Base-by-base conservation (phyloP, 2,329 filamentous ascomycete genomes). In the Fusarium veterinarium region DNA sequence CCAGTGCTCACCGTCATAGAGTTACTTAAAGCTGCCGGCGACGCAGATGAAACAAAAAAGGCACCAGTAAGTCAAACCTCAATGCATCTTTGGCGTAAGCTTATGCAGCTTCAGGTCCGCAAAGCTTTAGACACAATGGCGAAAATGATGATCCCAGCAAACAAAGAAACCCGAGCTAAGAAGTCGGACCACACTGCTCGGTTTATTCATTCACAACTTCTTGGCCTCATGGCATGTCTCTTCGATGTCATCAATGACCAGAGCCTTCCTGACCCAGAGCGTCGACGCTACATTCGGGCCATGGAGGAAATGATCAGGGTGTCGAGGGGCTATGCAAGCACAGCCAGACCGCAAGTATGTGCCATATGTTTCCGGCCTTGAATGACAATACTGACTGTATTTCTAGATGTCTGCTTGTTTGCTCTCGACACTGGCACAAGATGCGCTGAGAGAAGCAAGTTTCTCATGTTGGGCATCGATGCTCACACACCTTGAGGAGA, bases 301-400 rank as follows among this genome's bases (percentile, higher is more conserved):
- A 92, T 99, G 79, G 93, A 94, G 74, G 94, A 97, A 79, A 93
- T 99, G 89, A 92, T 98, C 55, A 90, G 86, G 60, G 85, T 97
- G 53, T 93, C 93, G 48, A 92, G 91, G 76, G 86, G 87, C 5
- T 91, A 93, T 77, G 90, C 95, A 37, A 91, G 91, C 68, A 91
- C 92, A 75, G 96, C 94, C 55, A 86, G 97, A 44, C 95, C 96
- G 28, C 95, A 98, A 85, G 93, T 94, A 81, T 75, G 86, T 81
- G 33, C n/a, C 28, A 19, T 16, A 57, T 14, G 25, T 11, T 28
- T 10, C 4, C 41, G 14, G 19, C 3, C 14, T 52, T 11, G 42
- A 3, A 7, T 19, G n/a, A 42, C 7, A 35, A 41, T 20, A 37
- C 30, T 64, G n/a, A 68, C 52, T 69, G 23, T 53, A 25, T 19